Evolutionary conservation across 2,329 filamentous ascomycete genomes (phyloP), one percentile per base, ranked within the genome.

Genomic region (Lecanicillium sp.): DNA sequence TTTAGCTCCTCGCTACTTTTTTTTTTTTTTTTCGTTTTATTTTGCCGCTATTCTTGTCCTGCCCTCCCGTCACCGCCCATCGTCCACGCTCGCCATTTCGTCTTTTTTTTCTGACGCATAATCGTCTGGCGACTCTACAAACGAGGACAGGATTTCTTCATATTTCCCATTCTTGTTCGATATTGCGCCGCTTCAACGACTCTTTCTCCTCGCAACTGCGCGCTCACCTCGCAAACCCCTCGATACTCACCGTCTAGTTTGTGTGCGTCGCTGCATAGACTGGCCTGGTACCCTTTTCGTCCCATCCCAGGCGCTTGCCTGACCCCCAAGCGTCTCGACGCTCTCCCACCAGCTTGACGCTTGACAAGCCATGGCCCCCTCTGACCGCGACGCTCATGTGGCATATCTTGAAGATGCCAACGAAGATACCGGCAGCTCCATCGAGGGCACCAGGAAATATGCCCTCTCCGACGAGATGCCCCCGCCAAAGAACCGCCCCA

Each of bases 401-500:
- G 69, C 70, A 49, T 71, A 70, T 58, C 66, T 76, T 50, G 70
- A 79, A 60, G 77, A 78, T 48, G 72, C 65, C 39, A 73, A 78
- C 56, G 74, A 78, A 55, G 74, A 78, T 43, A 63, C 67, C 11
- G 73, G 68, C 33, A 71, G 70, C 46, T 61, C 67, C 29, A 67
- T 66, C 17, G 60, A 59, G 52, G 62, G 64, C 50, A 69, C 65
- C 37, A 63, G 66, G 24, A 60, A 58, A 41, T 79, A 77, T 62
- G 75, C 76, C 54, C 64, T 64, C 27, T 75, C 73, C 24, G 62
- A 68, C 44, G 69, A 66, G n/a, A 62, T 68, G 24, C 33, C 32
- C n/a, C 35, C 48, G 42, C 36, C 41, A 14, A 77, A 73, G 53
- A 69, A 77, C 56, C 68, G 67, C 26, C 70, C 77, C 57, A 79